phyloP scores from a whole-genome alignment of 2,329 filamentous ascomycete genomes.

The Cladophialophora yegresii region DNA sequence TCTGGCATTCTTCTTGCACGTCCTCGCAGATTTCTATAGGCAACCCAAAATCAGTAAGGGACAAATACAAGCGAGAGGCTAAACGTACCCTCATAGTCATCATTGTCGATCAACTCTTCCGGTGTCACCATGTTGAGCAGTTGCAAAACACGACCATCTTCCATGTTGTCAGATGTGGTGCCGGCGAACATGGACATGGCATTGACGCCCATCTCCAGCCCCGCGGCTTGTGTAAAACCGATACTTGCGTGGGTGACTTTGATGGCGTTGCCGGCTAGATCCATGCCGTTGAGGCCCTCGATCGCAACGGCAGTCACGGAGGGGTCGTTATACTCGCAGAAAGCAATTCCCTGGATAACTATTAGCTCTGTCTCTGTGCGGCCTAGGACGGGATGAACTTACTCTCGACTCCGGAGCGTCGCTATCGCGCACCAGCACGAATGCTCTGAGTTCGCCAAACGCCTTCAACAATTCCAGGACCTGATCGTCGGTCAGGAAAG shows the following conservation, averaged over 20 bases:
- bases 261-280: conserved; percentile 81
- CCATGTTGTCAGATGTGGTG: conserved; percentile 75
- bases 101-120: conserved; percentile 88
- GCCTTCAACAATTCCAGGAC: conserved; percentile 85
- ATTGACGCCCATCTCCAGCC: conserved; percentile 92
- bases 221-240: conserved; percentile 87
- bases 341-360: conserved; percentile 76
- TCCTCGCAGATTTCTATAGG: conserved; percentile 89
- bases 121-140: conserved; percentile 98
- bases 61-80: conserved; percentile 4
- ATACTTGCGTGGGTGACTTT: conserved; percentile 88
- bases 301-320: conserved; percentile 76
- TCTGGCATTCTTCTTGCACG: conserved; percentile 86
- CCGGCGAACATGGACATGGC: conserved; percentile 98
- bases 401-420: conserved; percentile 84
- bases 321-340: conserved; percentile 89
- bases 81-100: conserved; percentile 83
- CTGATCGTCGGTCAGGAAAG: conserved; percentile 86
- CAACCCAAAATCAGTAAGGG: background rate
- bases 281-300: conserved; percentile 89
- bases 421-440: conserved; percentile 83
- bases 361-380: background rate
- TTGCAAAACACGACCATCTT: conserved; percentile 82
- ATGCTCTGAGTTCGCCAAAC: conserved; percentile 91
- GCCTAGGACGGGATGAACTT: conserved; percentile 47